Base-by-base conservation (phyloP, 2,329 filamentous ascomycete species). In the Colletotrichum caudatum region DNA sequence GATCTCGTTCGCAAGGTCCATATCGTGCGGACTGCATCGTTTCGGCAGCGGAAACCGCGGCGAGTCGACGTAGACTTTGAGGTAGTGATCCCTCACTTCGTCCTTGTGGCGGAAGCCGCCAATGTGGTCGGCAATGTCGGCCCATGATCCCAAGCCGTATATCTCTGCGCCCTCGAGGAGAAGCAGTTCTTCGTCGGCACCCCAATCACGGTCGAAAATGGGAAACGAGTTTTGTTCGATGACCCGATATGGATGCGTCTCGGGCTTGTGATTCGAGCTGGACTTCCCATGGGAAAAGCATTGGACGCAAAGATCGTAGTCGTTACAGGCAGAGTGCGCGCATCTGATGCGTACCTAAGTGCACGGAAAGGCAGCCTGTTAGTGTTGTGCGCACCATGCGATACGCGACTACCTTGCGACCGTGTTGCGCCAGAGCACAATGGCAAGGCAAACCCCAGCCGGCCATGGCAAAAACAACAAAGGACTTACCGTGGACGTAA, bases 171-270 rank as follows among this genome's bases (percentile, higher is more conserved):
- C 96, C 83, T 99, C 96, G 0, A 99, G 83, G 64, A 99, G 84
- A 6, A 98, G 84, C n/a, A 98, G 83, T 81, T 99, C 96, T 80
- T 99, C 96, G 79, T 99, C 96, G 33, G 96, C 96, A 64, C 96
- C 96, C 96, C 96, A 99, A 78, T 97, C 95, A 69, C 90, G 89
- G 75, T 95, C 92, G 78, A 97, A 99, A 70, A 99, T 98, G 1
- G 96, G 96, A 61, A 99, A 97, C 0, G 95, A 98, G 79, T 99
- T 97, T 78, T 98, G 96, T 81, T 99, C 96, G 75, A 99, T 98
- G 44, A 99, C 96, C 74, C 94, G 92, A 81, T 92, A 99, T 18
- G 94, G 87, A 82, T 99, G 96, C 16, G 93, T 93, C 6, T 91
- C 88, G 9, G 96, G 95, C 75, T 97, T 91, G 81, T 99, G 96